These are phyloP conservation scores for Trametes gibbosa DNA, from an alignment of 768 basidiomycete genomes.

Conservation along the genomic window DNA sequence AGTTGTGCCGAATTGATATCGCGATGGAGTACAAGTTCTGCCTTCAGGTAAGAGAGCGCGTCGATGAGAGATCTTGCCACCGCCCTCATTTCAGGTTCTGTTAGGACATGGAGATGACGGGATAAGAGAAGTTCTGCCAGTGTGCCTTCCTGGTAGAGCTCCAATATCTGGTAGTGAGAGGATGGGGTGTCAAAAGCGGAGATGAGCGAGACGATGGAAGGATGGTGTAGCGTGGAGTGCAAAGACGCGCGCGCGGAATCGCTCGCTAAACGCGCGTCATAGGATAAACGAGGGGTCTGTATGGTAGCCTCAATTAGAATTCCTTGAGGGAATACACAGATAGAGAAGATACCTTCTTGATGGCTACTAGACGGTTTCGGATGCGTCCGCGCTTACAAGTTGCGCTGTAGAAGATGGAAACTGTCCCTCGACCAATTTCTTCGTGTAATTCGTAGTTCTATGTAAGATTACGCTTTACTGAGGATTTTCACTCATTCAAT, in stretches of 20 bases:
- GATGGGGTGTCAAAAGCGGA: conserved; percentile 36
- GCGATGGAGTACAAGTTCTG: conserved; percentile 43
- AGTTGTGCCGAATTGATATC: conserved; percentile 41
- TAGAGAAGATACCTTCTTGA: conserved; percentile 39
- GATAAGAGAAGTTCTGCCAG: conserved; percentile 33
- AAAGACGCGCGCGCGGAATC: conserved; percentile 24
- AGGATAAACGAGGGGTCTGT: background rate
- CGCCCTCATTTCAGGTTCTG: conserved; percentile 37
- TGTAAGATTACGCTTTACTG: too few species aligned
- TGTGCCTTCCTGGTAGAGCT: conserved; percentile 43
- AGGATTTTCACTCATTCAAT: too few species aligned
- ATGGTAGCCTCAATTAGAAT: background rate
- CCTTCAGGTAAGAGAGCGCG: conserved; percentile 43
- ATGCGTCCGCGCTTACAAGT: conserved; percentile 45
- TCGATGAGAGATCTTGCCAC: conserved; percentile 40
- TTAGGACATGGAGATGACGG: conserved; percentile 24
- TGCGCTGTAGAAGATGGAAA: conserved; percentile 38
- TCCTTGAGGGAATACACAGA: background rate
- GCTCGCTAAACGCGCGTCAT: background rate
- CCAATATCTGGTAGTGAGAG: conserved; percentile 40
- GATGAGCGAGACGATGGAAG: conserved; percentile 46
- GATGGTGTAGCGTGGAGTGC: conserved; percentile 47
- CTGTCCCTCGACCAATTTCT: conserved; percentile 29
- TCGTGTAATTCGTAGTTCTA: conserved; percentile 42
- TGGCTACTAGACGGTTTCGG: conserved; percentile 39